Percentiles rank a stretch among this genome's conserved stretches.
These are phyloP conservation scores for Diplosphaera chodatii DNA, from an alignment of 139 green algal genomes.

Conservation along the genomic window DNA sequence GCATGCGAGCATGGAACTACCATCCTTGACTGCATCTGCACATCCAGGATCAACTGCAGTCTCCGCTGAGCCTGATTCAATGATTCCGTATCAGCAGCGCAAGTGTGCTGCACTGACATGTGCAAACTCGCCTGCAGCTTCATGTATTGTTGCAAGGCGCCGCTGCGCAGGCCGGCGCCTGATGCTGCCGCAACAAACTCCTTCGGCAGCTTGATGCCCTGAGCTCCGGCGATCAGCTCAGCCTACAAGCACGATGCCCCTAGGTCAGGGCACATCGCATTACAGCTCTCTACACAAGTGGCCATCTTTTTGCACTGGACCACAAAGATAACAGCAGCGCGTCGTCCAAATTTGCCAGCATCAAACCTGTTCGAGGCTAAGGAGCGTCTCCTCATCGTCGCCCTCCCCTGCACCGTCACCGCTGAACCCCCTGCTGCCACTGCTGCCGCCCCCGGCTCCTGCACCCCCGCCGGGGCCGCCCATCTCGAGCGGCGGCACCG, in stretches of 20 bases:
- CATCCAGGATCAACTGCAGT: no score
- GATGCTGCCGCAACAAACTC: slow-evolving; percentile 45
- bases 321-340: no score
- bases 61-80: no score
- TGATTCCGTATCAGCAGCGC: no score
- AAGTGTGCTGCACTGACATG: no score
- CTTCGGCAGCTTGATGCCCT: slow-evolving; percentile 43
- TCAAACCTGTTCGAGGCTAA: slow-evolving; percentile 45
- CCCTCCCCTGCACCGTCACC: slow-evolving; percentile 15
- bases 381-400: slow-evolving; percentile 35
- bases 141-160: slow-evolving; percentile 30
- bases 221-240: slow-evolving; percentile 38
- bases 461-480: slow-evolving; percentile 3
- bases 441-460: slow-evolving; percentile 14
- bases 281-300: no score
- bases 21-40: no score
- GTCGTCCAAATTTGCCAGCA: no score
- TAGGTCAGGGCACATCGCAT: no score
- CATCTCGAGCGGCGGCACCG: neutral
- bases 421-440: slow-evolving; percentile 18
- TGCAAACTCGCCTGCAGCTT: slow-evolving; percentile 18
- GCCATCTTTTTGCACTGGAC: no score
- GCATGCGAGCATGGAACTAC: no score
- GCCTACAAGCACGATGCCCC: no score
- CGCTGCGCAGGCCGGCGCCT: slow-evolving; percentile 26